phyloP scores from a whole-genome alignment of 1,284 basidiomycete genomes.

The Ceratobasidium papillatum region DNA sequence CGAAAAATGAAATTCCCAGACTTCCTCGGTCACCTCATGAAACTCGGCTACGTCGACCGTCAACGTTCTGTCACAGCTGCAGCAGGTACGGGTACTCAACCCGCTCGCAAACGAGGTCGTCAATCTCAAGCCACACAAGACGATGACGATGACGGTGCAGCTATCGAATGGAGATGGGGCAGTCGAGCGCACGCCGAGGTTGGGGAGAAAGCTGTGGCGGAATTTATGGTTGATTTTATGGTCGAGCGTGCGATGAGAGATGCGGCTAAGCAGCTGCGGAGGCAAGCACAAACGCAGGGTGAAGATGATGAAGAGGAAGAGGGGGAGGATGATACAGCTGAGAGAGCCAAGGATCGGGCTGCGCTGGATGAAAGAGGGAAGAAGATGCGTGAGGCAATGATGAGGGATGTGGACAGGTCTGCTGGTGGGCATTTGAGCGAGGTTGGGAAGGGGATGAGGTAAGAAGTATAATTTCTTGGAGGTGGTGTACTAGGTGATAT shows the following conservation, averaged over 20 bases:
- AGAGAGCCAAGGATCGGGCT: slow-evolving; percentile 25
- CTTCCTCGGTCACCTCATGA: slow-evolving; percentile 65
- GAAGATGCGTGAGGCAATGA: slow-evolving; percentile 35
- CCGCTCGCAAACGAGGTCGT: slow-evolving; percentile 29
- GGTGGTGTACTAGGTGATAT: too few relatives aligned
- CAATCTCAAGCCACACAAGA: slow-evolving; percentile 46
- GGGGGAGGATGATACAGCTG: neutral
- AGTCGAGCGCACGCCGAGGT: slow-evolving; percentile 74
- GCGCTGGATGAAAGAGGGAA: slow-evolving; percentile 22
- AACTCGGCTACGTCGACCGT: slow-evolving; percentile 76
- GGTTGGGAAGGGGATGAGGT: slow-evolving; percentile 20
- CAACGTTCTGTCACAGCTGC: slow-evolving; percentile 44
- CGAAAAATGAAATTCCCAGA: slow-evolving; percentile 62
- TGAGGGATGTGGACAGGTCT: slow-evolving; percentile 33
- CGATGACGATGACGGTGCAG: slow-evolving; percentile 60
- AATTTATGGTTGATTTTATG: slow-evolving; percentile 80
- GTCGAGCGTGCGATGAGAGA: slow-evolving; percentile 52
- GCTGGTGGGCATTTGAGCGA: slow-evolving; percentile 37
- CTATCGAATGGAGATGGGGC: slow-evolving; percentile 81
- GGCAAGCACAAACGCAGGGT: slow-evolving; percentile 12
- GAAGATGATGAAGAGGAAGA: slow-evolving; percentile 26
- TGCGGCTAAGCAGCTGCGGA: slow-evolving; percentile 18
- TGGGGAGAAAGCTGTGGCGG: slow-evolving; percentile 69
- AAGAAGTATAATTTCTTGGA: neutral
- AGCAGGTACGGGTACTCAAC: slow-evolving; percentile 10